Conservation (phyloP, 1,284 basidiomycete genomes). For the Moesziomyces sp. region DNA sequence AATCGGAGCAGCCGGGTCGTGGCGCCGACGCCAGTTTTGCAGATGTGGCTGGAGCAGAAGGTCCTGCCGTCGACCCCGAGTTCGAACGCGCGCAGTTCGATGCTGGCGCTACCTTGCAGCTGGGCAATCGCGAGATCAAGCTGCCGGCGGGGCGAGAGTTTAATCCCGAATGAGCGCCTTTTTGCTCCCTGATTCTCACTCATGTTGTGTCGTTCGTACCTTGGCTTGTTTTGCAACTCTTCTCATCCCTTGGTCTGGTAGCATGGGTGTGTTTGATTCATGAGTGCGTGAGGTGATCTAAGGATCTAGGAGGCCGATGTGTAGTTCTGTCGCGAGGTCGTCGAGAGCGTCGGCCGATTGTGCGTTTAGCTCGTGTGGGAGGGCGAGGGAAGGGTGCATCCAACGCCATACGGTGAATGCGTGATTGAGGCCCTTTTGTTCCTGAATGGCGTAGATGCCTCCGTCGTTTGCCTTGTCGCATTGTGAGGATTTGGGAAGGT, state of each 20-base stretch:
- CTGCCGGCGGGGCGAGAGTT: not conserved
- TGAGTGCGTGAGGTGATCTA: slow-evolving; percentile 1
- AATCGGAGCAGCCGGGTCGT: not conserved
- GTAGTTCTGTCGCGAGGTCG: slow-evolving; percentile 17
- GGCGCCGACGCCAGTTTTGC: slow-evolving; percentile 13
- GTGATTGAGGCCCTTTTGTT: slow-evolving; percentile 69
- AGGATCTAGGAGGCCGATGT: slow-evolving; percentile 38
- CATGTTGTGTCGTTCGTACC: too few species aligned
- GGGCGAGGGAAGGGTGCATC: slow-evolving; percentile 20
- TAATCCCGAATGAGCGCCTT: not conserved
- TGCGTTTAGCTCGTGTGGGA: not conserved
- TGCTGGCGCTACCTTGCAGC: slow-evolving; percentile 14
- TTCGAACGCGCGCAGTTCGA: slow-evolving; percentile 26
- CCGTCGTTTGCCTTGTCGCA: slow-evolving; percentile 53
- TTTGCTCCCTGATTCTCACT: not conserved
- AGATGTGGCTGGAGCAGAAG: slow-evolving; percentile 21
- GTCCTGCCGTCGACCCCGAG: slow-evolving; percentile 21
- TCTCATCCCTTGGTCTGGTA: too few species aligned
- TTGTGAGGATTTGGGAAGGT: not conserved
- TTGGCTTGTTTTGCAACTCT: not conserved
- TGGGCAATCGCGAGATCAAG: slow-evolving; percentile 28
- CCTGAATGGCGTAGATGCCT: slow-evolving; percentile 67
- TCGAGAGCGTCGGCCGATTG: slow-evolving; percentile 2
- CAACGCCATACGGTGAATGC: slow-evolving; percentile 68
- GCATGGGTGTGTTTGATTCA: not conserved